phyloP scores from a whole-genome alignment of 768 basidiomycete genomes.

The Mycena olivaceomarginata region DNA sequence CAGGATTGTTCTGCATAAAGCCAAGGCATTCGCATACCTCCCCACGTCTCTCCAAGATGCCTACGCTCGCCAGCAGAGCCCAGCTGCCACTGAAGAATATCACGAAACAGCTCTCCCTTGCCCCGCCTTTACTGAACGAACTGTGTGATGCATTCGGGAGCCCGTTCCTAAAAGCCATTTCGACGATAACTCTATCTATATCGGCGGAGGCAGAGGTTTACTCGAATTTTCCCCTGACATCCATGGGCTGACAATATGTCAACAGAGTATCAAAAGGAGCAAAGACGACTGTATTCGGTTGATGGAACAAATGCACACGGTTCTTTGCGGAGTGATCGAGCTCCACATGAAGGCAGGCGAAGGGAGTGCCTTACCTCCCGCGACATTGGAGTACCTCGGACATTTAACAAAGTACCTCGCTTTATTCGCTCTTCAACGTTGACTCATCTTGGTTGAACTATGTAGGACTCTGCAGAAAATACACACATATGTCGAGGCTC shows the following conservation, averaged over 20 bases:
- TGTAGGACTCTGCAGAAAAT: neutral
- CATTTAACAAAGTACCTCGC: neutral
- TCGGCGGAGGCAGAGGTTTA: neutral
- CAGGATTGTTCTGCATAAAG: neutral
- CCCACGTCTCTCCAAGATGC: neutral
- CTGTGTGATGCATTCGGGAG: conserved; percentile 1
- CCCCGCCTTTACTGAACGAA: neutral
- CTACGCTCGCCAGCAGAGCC: neutral
- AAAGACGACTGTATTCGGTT: neutral
- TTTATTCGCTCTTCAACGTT: neutral
- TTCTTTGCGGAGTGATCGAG: neutral
- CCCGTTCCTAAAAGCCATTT: neutral
- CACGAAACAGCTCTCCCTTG: neutral
- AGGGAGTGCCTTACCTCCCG: neutral
- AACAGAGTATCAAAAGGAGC: neutral
- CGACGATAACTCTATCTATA: neutral
- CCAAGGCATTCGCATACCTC: neutral
- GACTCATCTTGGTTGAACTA: neutral
- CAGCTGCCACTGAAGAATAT: neutral
- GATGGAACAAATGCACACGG: neutral
- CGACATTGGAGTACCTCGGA: neutral
- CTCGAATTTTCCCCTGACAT: neutral
- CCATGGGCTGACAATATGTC: neutral
- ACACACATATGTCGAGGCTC: neutral
- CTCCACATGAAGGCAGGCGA: neutral